These are phyloP conservation scores for Neophaeococcomyces aloes DNA, from an alignment of 2,329 filamentous ascomycete genomes.

Conservation along the genomic window DNA sequence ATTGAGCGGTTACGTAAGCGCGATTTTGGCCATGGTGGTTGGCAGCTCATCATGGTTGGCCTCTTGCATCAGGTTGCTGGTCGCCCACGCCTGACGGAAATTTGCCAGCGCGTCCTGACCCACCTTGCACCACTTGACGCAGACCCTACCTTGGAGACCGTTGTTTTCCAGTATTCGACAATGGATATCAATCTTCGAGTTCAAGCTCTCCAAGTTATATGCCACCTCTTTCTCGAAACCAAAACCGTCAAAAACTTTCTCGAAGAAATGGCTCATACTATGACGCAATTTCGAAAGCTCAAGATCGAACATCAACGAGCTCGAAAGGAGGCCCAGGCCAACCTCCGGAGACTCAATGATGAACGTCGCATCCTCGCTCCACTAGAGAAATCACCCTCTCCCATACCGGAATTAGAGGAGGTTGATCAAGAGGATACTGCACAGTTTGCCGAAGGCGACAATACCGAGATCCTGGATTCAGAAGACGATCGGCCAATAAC, in stretches of 20 bases:
- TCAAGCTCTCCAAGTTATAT: conserved; percentile 70
- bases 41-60: conserved; percentile 82
- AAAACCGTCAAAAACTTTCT: conserved; percentile 79
- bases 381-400: conserved; percentile 35
- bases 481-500: conserved; percentile 52
- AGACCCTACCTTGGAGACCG: conserved; percentile 65
- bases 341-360: conserved; percentile 37
- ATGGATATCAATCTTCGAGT: conserved; percentile 78
- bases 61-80: conserved; percentile 76
- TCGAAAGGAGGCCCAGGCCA: conserved; percentile 49
- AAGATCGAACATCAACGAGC: conserved; percentile 87
- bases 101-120: conserved; percentile 67
- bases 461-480: conserved; percentile 49
- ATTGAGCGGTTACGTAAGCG: conserved; percentile 71
- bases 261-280: conserved; percentile 82
- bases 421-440: conserved; percentile 44
- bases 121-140: conserved; percentile 69
- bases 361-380: conserved; percentile 40
- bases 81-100: conserved; percentile 55
- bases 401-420: conserved; percentile 33
- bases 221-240: conserved; percentile 75
- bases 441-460: conserved; percentile 29
- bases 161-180: conserved; percentile 58
- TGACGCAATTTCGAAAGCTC: conserved; percentile 90
- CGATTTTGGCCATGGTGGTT: conserved; percentile 76